Conservation (phyloP, 805 yeast species). For the Metschnikowia henanensis region DNA sequence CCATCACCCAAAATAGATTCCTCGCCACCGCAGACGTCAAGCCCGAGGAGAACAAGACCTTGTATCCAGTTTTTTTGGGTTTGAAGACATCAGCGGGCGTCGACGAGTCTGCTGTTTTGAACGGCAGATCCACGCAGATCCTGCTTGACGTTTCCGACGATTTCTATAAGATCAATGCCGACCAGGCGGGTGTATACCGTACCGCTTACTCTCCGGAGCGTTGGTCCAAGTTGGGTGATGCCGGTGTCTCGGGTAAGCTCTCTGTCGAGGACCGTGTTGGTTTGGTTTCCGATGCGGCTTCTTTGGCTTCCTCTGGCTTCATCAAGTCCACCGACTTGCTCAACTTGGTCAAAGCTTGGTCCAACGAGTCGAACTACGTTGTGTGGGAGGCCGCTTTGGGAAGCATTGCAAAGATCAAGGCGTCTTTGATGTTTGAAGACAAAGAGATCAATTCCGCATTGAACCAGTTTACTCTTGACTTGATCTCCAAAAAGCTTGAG, state of each 20-base stretch:
- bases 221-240: slow-evolving; percentile 65
- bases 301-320: slow-evolving; percentile 70
- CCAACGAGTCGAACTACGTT: slow-evolving; percentile 56
- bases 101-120: slow-evolving; percentile 58
- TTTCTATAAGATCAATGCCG: slow-evolving; percentile 71
- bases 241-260: slow-evolving; percentile 56
- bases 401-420: slow-evolving; percentile 47
- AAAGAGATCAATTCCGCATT: slow-evolving; percentile 47
- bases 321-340: slow-evolving; percentile 62
- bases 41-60: slow-evolving; percentile 66
- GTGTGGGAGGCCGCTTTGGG: slow-evolving; percentile 65
- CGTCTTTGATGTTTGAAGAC: slow-evolving; percentile 57
- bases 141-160: slow-evolving; percentile 39
- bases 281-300: slow-evolving; percentile 75
- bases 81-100: slow-evolving; percentile 57
- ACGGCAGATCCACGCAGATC: slow-evolving; percentile 41
- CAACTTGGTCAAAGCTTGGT: slow-evolving; percentile 60
- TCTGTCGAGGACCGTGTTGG: slow-evolving; percentile 80
- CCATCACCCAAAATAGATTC: slow-evolving; percentile 70
- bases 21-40: slow-evolving; percentile 76
- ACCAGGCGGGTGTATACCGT: slow-evolving; percentile 74
- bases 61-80: slow-evolving; percentile 73
- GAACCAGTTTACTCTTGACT: slow-evolving; percentile 50
- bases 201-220: slow-evolving; percentile 69
- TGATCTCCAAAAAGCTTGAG: slow-evolving; percentile 54